phyloP scores from a whole-genome alignment of 129 eudicot species.

The Chrysanthemum seticuspe region DNA sequence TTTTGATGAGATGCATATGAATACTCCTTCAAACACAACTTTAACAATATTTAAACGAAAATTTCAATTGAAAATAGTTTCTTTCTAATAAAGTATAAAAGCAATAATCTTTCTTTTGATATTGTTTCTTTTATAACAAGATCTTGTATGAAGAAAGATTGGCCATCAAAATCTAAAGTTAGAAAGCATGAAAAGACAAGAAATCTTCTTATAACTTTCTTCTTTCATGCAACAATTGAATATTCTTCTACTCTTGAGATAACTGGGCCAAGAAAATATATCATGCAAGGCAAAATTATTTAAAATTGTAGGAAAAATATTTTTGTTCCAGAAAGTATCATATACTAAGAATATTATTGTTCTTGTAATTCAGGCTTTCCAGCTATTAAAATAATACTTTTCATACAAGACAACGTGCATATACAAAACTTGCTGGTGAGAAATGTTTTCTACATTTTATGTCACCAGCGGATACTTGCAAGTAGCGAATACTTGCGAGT shows the following conservation, averaged over 20 bases:
- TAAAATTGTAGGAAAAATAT: background rate
- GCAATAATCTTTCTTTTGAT: conserved; percentile 21
- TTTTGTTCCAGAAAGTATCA: conserved; percentile 29
- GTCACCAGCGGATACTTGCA: background rate
- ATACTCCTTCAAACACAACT: background rate
- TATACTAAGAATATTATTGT: conserved; percentile 38
- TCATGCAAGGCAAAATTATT: conserved; percentile 8
- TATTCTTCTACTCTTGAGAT: conserved; percentile 24
- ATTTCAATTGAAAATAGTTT: background rate
- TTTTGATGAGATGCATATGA: background rate
- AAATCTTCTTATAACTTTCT: conserved; percentile 39
- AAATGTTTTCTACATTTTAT: background rate
- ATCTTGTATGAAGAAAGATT: conserved; percentile 44
- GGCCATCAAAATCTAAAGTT: conserved; percentile 44
- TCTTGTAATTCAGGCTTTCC: conserved; percentile 38
- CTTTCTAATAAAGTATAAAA: conserved; percentile 11
- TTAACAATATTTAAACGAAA: too few species aligned
- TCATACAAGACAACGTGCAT: conserved; percentile 17
- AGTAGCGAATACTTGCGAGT: too few species aligned
- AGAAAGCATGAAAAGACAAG: conserved; percentile 34
- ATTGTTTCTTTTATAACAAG: conserved; percentile 31
- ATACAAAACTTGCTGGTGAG: background rate
- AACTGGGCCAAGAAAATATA: conserved; percentile 25
- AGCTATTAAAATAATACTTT: conserved; percentile 35
- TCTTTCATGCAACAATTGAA: conserved; percentile 40